Conservation (phyloP, 2,329 filamentous ascomycete genomes). For the Penicillium occitanis region DNA sequence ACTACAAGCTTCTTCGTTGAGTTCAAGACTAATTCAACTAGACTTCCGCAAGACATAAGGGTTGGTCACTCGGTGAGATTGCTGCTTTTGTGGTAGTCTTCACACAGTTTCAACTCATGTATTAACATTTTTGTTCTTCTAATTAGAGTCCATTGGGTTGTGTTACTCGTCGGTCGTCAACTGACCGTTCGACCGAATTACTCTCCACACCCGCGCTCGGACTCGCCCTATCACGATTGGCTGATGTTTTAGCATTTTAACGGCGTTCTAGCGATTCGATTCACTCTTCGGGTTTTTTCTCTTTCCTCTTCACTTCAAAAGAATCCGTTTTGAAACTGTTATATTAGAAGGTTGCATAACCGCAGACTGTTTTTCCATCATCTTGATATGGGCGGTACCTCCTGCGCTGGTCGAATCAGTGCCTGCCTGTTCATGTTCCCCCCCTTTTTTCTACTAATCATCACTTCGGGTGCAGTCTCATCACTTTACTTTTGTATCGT, state of each 20-base stretch:
- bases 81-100: constrained; percentile 25
- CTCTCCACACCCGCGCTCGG: constrained; percentile 9
- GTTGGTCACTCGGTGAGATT: constrained; percentile 17
- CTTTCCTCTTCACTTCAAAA: constrained; percentile 26
- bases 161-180: constrained; percentile 22
- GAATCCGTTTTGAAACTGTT: constrained; percentile 24
- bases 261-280: constrained; percentile 47
- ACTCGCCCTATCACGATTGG: constrained; percentile 35
- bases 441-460: constrained; percentile 23
- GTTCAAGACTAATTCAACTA: no score
- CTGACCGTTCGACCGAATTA: constrained; percentile 20
- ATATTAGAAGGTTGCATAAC: constrained; percentile 43
- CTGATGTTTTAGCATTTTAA: constrained; percentile 44
- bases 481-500: constrained; percentile 12
- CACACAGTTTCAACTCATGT: constrained; percentile 25
- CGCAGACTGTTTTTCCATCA: constrained; percentile 29
- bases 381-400: constrained; percentile 35
- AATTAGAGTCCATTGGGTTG: constrained; percentile 18
- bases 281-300: constrained; percentile 24
- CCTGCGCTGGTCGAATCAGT: constrained; percentile 45
- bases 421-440: constrained; percentile 33
- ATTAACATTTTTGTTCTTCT: constrained; percentile 31
- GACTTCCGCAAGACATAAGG: constrained; percentile 62
- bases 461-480: constrained; percentile 18
- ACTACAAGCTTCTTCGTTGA: not conserved